Evolutionary conservation across 208 protist genomes (phyloP).

Genomic region (Leishmania turanica): DNA sequence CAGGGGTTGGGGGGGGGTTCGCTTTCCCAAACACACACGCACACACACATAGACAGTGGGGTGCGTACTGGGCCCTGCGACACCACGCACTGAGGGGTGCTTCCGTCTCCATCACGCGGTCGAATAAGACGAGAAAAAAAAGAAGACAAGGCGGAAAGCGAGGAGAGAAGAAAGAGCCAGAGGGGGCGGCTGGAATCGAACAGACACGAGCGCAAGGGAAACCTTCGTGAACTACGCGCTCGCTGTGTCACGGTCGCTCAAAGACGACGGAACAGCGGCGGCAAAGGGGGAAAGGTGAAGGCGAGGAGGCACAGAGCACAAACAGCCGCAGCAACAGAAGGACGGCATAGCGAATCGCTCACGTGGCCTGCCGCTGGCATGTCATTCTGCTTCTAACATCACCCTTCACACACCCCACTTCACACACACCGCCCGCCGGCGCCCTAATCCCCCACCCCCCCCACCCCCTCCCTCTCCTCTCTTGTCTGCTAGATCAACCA

Average conservation of each 20-base stretch:
- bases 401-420: background rate
- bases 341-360: background rate
- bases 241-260: background rate
- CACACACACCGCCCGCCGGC: background rate
- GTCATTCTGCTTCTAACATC: background rate
- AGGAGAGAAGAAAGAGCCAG: background rate
- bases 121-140: background rate
- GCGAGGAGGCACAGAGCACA: background rate
- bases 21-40: background rate
- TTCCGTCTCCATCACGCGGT: background rate
- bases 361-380: background rate
- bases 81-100: background rate
- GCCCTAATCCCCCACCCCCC: background rate
- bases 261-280: background rate
- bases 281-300: background rate
- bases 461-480: background rate
- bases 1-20: background rate
- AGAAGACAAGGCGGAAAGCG: conserved; percentile 7
- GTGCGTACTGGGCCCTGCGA: background rate
- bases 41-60: background rate
- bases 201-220: background rate
- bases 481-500: background rate
- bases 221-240: background rate
- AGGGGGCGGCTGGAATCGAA: background rate
- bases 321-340: background rate